Conservation (phyloP, 306 rosid genomes). For the Lablab purpureus region DNA sequence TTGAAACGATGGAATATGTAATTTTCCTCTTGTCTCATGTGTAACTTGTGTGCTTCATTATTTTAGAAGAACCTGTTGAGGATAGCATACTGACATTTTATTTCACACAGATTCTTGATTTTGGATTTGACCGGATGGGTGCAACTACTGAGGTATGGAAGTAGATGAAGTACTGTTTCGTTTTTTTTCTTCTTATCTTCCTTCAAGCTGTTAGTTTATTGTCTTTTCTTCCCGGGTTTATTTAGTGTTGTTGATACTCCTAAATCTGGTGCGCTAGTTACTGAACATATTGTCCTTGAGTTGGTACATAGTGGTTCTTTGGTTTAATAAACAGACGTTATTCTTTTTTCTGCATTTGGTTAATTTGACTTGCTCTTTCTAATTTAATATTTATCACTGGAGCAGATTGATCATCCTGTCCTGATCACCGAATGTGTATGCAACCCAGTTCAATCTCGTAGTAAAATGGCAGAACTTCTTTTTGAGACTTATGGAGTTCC, state of each 20-base stretch:
- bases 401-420: slow-evolving; percentile 84
- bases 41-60: background rate
- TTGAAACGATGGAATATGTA: slow-evolving; percentile 92
- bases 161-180: slow-evolving; percentile 10
- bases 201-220: background rate
- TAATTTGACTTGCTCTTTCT: slow-evolving; percentile 38
- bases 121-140: slow-evolving; percentile 80
- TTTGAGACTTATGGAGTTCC: slow-evolving; percentile 94
- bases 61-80: slow-evolving; percentile 5
- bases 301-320: slow-evolving; percentile 38
- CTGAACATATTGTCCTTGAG: background rate
- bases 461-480: slow-evolving; percentile 86
- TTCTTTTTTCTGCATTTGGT: slow-evolving; percentile 3
- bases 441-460: slow-evolving; percentile 83
- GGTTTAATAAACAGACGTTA: background rate
- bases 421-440: slow-evolving; percentile 83
- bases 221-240: slow-evolving; percentile 12
- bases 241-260: slow-evolving; percentile 27
- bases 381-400: slow-evolving; percentile 62
- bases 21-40: slow-evolving; percentile 10
- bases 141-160: slow-evolving; percentile 70
- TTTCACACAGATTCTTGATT: slow-evolving; percentile 71
- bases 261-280: slow-evolving; percentile 13
- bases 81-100: slow-evolving; percentile 46
- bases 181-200: background rate